phyloP scores from a whole-genome alignment of 2,329 filamentous ascomycete genomes.

The Neonectria sp. region DNA sequence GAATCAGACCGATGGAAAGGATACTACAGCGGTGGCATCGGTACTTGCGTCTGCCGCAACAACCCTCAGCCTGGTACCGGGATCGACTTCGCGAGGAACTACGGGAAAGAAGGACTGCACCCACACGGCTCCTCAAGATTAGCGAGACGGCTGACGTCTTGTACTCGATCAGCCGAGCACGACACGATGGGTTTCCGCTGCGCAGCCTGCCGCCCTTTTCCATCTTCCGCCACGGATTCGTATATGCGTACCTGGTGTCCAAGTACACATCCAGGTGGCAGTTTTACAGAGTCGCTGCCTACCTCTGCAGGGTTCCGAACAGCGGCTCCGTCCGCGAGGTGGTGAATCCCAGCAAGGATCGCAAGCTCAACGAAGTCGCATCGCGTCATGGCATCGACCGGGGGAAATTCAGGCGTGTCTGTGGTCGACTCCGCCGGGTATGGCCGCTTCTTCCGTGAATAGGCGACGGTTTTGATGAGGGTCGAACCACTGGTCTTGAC shows the following conservation, averaged over 20 bases:
- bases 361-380: constrained; percentile 55
- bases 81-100: constrained; percentile 25
- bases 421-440: constrained; percentile 44
- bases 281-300: constrained; percentile 57
- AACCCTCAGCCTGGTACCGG: constrained; percentile 8
- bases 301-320: constrained; percentile 47
- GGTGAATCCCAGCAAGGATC: constrained; percentile 59
- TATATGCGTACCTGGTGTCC: constrained; percentile 60
- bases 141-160: constrained; percentile 63
- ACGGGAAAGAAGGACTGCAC: constrained; percentile 10
- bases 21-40: not conserved
- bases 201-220: constrained; percentile 42
- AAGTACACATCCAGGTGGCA: constrained; percentile 60
- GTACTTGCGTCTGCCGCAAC: not conserved
- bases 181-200: constrained; percentile 54
- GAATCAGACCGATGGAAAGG: not conserved
- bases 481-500: not conserved
- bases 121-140: constrained; percentile 40
- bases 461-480: not conserved
- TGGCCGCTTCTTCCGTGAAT: constrained; percentile 56
- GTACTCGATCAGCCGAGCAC: constrained; percentile 57
- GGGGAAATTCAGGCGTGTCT: constrained; percentile 49
- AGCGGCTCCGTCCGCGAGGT: constrained; percentile 56
- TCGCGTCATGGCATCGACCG: constrained; percentile 55
- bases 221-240: constrained; percentile 35